Base-by-base conservation (phyloP, 306 rosid genomes). In the Ziziphus jujuba region DNA sequence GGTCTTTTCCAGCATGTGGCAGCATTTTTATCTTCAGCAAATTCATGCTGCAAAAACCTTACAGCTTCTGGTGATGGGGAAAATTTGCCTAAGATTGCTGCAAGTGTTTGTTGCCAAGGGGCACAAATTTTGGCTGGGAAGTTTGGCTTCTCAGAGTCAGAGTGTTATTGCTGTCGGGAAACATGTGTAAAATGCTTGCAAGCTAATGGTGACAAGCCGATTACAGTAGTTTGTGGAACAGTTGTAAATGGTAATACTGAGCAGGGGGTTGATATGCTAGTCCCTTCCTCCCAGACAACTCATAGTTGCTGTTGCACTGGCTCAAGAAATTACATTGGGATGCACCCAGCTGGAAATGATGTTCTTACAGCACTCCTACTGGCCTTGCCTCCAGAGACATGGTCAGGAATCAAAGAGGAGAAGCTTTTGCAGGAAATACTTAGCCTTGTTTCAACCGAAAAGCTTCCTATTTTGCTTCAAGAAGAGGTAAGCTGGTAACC, bases 21-120 rank as follows among this genome's bases (percentile, higher is more conserved):
- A 33, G 66, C 78, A 16, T 88, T 86, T 78, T 69, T 87, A 62
- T 81, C 84, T 55, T 65, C 70, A 22, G 56, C 57, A 45, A 80
- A 63, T 61, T 79, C 91, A 36, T 76, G 89, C 67, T 34, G 72
- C 60, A 53, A 38, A 45, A 78, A 76, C 62, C 13, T 50, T 33
- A 21, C 63, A 59, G 21, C 67, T 55, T 71, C 77, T 17, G 74
- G 70, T 70, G 44, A 60, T 5, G 76, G 73, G 60, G 76, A 86
- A 60, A 68, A 76, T 38, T 81, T 90, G 74, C 87, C 88, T 28
- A 47, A 64, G 63, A 87, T 90, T 69, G 98, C 96, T 52, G 96
- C 97, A 14, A 86, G 72, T 72, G 86, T 92, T 66, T 92, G 89
- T 77, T 86, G 98, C 86, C 91, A 86, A 69, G 98, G 96, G 64